Percentiles rank a stretch among this genome's conserved stretches.
Evolutionary conservation across 129 eudicot species (phyloP).

Genomic region (Cynara cardunculus): DNA sequence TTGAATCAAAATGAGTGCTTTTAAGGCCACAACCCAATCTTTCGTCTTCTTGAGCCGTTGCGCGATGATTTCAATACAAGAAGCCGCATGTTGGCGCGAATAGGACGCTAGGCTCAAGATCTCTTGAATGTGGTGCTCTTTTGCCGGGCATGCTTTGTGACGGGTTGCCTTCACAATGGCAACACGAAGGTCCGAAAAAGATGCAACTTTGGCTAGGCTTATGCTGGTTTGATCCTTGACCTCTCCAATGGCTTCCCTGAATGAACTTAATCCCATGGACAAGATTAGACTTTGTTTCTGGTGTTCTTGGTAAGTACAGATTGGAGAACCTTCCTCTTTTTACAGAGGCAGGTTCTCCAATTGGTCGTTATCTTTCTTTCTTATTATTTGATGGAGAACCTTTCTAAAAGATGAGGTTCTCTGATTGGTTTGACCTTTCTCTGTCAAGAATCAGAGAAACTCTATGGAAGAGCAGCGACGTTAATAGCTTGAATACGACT

Average conservation of each 20-base stretch:
- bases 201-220: slow-evolving; percentile 68
- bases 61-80: slow-evolving; percentile 54
- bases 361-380: neutral
- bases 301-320: neutral
- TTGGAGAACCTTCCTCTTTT: slow-evolving; percentile 7
- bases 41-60: slow-evolving; percentile 67
- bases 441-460: slow-evolving; percentile 11
- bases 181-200: slow-evolving; percentile 63
- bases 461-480: slow-evolving; percentile 5
- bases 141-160: slow-evolving; percentile 67
- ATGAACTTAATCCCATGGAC: slow-evolving; percentile 55
- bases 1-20: slow-evolving; percentile 64
- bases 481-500: neutral
- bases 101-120: slow-evolving; percentile 48
- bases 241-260: slow-evolving; percentile 68
- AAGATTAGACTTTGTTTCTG: neutral
- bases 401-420: neutral
- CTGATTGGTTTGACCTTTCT: neutral
- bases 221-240: slow-evolving; percentile 86
- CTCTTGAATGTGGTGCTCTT: slow-evolving; percentile 58
- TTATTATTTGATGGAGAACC: neutral
- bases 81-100: slow-evolving; percentile 46
- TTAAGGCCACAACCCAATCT: slow-evolving; percentile 83
- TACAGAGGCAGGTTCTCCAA: slow-evolving; percentile 10
- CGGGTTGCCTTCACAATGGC: slow-evolving; percentile 87